Evolutionary conservation across 192 early-diverging fungal genomes (phyloP).

Genomic region (Backusella tarrabulga): DNA sequence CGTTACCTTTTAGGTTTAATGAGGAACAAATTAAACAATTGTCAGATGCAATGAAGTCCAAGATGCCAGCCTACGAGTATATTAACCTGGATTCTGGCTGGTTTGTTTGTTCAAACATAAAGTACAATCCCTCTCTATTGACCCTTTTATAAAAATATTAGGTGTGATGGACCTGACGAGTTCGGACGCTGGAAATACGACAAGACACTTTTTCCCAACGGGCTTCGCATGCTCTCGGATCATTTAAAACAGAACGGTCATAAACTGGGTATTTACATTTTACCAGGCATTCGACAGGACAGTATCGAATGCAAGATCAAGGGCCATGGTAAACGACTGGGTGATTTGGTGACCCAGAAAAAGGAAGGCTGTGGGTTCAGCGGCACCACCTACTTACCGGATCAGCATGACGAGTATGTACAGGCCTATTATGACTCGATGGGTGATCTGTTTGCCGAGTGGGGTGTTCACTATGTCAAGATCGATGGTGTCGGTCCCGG

Average conservation of each 20-base stretch:
- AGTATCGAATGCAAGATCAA: conserved; percentile 12
- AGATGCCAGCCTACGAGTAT: conserved; percentile 29
- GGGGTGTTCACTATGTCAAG: conserved; percentile 31
- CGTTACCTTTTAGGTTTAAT: conserved; percentile 24
- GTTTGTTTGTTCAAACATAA: neutral
- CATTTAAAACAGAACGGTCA: conserved; percentile 27
- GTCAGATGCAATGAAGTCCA: conserved; percentile 26
- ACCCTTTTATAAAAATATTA: neutral
- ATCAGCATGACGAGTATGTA: conserved; percentile 5
- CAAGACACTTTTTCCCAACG: conserved; percentile 26
- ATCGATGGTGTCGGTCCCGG: conserved; percentile 33
- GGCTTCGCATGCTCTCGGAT: conserved; percentile 14
- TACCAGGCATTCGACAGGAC: conserved; percentile 31
- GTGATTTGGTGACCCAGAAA: conserved; percentile 11
- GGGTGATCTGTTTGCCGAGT: conserved; percentile 30
- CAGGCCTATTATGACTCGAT: conserved; percentile 29
- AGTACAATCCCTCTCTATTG: neutral
- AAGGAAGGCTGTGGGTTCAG: conserved; percentile 28
- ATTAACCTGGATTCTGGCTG: conserved; percentile 38
- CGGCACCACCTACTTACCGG: conserved; percentile 21
- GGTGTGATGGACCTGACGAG: conserved; percentile 18
- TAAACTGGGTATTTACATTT: conserved; percentile 30
- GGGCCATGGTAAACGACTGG: neutral
- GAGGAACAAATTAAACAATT: conserved; percentile 27
- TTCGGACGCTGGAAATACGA: conserved; percentile 27